Conservation (phyloP, 148 eudicot genomes). For the Drosera capensis region DNA sequence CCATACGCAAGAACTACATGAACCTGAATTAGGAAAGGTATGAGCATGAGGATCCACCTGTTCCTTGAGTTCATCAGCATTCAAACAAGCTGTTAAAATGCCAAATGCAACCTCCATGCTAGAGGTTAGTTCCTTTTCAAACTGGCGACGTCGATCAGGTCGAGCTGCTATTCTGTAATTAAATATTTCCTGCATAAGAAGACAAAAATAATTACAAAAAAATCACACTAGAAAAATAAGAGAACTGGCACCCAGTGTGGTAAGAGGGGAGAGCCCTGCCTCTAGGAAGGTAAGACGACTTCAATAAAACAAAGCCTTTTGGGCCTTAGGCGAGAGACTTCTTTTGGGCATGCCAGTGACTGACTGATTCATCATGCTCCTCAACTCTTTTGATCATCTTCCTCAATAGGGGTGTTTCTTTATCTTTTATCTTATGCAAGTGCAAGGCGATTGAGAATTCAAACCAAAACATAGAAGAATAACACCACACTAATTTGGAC, state of each 20-base stretch:
- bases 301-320: too few species aligned
- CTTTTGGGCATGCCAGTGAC: too few species aligned
- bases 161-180: slow-evolving; percentile 94
- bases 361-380: background rate
- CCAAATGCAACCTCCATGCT: slow-evolving; percentile 61
- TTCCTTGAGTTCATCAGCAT: slow-evolving; percentile 65
- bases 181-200: slow-evolving; percentile 52
- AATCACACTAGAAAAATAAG: background rate
- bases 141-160: slow-evolving; percentile 88
- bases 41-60: slow-evolving; percentile 39
- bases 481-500: too few species aligned
- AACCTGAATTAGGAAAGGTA: background rate
- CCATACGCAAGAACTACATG: background rate
- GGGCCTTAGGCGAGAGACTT: too few species aligned
- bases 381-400: background rate
- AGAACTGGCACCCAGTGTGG: background rate
- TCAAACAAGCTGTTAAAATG: slow-evolving; percentile 77
- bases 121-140: slow-evolving; percentile 80
- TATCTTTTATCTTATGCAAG: background rate
- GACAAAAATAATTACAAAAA: slow-evolving; percentile 4
- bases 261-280: too few species aligned
- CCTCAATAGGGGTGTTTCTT: background rate
- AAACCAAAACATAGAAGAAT: too few species aligned
- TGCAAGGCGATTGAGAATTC: too few species aligned
- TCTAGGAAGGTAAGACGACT: too few species aligned